These are phyloP conservation scores for Saxophila tyrrhenica DNA, from an alignment of 495 filamentous ascomycete species.

Conservation along the genomic window DNA sequence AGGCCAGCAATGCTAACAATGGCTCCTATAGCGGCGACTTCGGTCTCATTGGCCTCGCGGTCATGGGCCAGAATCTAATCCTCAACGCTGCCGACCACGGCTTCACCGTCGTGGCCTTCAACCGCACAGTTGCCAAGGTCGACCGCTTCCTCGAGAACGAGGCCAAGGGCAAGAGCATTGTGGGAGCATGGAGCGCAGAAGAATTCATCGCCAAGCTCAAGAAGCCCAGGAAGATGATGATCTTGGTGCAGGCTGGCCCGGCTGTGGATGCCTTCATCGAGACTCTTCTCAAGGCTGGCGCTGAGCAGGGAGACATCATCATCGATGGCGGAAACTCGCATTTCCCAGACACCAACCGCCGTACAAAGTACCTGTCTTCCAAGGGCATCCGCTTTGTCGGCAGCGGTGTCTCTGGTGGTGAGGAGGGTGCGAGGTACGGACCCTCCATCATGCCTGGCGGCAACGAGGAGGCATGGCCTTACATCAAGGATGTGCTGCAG, in stretches of 20 bases:
- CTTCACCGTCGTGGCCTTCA: slow-evolving; percentile 93
- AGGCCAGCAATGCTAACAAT: neutral
- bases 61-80: slow-evolving; percentile 98
- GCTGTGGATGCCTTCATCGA: slow-evolving; percentile 98
- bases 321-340: slow-evolving; percentile 99
- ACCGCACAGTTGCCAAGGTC: slow-evolving; percentile 96
- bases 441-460: slow-evolving; percentile 98
- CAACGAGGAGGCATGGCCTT: slow-evolving; percentile 94
- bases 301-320: slow-evolving; percentile 92
- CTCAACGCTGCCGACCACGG: slow-evolving; percentile 94
- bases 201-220: slow-evolving; percentile 94
- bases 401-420: slow-evolving; percentile 94
- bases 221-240: slow-evolving; percentile 89
- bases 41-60: slow-evolving; percentile 98
- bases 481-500: slow-evolving; percentile 98
- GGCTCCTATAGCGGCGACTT: slow-evolving; percentile 53
- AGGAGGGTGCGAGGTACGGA: slow-evolving; percentile 96
- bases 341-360: slow-evolving; percentile 96
- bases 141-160: slow-evolving; percentile 67
- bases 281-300: slow-evolving; percentile 67
- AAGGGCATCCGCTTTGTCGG: slow-evolving; percentile 97
- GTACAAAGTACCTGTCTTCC: slow-evolving; percentile 64
- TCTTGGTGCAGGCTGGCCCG: slow-evolving; percentile 95
- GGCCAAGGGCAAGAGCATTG: slow-evolving; percentile 67
- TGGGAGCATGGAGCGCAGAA: slow-evolving; percentile 86